Base-by-base conservation (phyloP, 1,139 yeast species). In the Kazachstania sp. region DNA sequence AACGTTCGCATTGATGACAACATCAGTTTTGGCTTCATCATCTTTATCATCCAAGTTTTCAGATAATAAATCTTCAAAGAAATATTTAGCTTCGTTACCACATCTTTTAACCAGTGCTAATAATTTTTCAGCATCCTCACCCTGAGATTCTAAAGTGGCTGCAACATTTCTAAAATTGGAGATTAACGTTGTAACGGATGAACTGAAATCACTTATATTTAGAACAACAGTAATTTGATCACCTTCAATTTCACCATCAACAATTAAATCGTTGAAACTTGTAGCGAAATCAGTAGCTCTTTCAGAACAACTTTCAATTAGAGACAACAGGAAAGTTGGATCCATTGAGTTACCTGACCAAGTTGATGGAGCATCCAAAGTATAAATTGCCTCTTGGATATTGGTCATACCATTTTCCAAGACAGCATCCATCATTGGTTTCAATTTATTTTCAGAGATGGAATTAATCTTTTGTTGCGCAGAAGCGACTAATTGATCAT, bases 331-430 rank as follows among this genome's bases (percentile, higher is more conserved):
- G 59, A 79, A 83, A 57, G 78, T 83, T 1, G 95, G 87, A 0
- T 94, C 78, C 1, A 95, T 74, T 61, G 81, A 81, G 56, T 81
- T 79, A 59, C 86, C 86, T 48, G 95, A 95, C 16, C 92, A 87
- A 64, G 84, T 92, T 76, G 84, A 77, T 20, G 94, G 84, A 3
- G 92, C 82, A 47, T 79, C 81, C 51, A 86, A 71, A 57, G 83
- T 90, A 59, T 78, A 83, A 44, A 83, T 71, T 0, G 86, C 71
- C 53, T 85, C 88, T 64, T 86, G 94, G 45, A 86, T 73, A 46
- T 88, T 73, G 52, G 79, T 81, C 32, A 84, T 78, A 44, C 86
- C 87, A 55, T 86, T 78, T 36, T 71, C 73, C 54, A 88, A 71
- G 49, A 86, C 77, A 9, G 90, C 78, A 64, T 88, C 96, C 52